A percentile compares a stretch with the other conserved stretches of the same genome.
Evolutionary conservation across 2,329 filamentous ascomycete species (phyloP).

Genomic region (Hysterium pulicare): DNA sequence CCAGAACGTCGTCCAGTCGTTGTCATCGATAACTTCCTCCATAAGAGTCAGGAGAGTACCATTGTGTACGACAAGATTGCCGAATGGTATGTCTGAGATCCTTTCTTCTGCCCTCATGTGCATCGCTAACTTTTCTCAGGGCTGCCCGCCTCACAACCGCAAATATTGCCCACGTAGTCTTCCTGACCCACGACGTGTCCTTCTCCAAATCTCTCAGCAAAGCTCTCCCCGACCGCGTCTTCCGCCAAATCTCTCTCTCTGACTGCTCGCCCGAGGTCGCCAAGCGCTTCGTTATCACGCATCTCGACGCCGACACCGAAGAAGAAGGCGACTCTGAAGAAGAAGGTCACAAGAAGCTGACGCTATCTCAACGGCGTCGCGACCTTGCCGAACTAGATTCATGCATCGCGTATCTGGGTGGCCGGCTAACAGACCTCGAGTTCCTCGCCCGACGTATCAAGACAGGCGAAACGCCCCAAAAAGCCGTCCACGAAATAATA

Average conservation of each 20-base stretch:
- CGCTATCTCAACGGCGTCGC: conserved; percentile 46
- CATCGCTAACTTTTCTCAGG: conserved; percentile 35
- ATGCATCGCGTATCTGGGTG: conserved; percentile 79
- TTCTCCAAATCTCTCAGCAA: conserved; percentile 85
- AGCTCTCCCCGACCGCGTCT: conserved; percentile 85
- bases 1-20: conserved; percentile 80
- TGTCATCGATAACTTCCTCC: conserved; percentile 86
- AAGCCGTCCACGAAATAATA: conserved; percentile 84
- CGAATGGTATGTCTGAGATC: conserved; percentile 59
- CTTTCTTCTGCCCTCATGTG: too few species aligned
- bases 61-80: conserved; percentile 56
- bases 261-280: conserved; percentile 82
- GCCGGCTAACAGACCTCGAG: conserved; percentile 91
- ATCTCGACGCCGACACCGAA: conserved; percentile 58
- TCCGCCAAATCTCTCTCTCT: conserved; percentile 79
- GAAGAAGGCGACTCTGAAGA: conserved; percentile 39
- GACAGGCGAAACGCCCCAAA: conserved; percentile 75
- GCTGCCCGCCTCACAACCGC: conserved; percentile 79
- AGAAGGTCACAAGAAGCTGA: conserved; percentile 39
- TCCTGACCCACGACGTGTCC: conserved; percentile 84
- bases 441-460: conserved; percentile 88
- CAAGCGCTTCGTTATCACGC: conserved; percentile 83
- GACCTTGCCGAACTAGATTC: conserved; percentile 72
- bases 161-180: conserved; percentile 90
- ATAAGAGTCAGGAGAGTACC: conserved; percentile 59